Evolutionary conservation across 371 early-diverging fungal genomes (phyloP).

Genomic region (Coemansia linderi): DNA sequence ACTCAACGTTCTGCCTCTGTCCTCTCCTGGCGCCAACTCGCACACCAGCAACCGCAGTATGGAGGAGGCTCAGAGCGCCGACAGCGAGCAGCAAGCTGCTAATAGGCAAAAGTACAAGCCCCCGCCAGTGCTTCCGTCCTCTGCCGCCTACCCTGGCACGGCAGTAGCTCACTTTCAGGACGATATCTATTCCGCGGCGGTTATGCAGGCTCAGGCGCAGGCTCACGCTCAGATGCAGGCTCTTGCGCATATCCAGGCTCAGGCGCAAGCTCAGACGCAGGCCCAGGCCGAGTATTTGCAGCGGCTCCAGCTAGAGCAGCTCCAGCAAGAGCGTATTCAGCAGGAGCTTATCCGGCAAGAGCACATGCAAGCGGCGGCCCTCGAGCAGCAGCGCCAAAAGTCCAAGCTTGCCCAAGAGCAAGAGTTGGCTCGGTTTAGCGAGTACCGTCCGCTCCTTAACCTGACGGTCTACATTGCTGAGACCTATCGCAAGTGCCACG

Average conservation of each 20-base stretch:
- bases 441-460: conserved; percentile 39
- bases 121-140: conserved; percentile 1
- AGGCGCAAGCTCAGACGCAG: conserved; percentile 31
- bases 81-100: not conserved
- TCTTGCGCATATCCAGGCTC: conserved; percentile 30
- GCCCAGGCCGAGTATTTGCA: conserved; percentile 37
- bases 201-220: conserved; percentile 4
- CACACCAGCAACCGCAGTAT: conserved; percentile 28
- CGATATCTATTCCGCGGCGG: not conserved
- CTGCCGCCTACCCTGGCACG: not conserved
- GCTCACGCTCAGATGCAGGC: conserved; percentile 30
- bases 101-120: conserved; percentile 5
- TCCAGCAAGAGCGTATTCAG: conserved; percentile 30
- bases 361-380: conserved; percentile 12
- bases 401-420: conserved; percentile 40
- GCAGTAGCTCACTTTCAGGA: conserved; percentile 5
- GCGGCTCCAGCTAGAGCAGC: conserved; percentile 15
- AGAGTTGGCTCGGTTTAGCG: conserved; percentile 40
- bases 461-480: conserved; percentile 66
- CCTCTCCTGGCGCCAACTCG: conserved; percentile 32
- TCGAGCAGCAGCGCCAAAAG: conserved; percentile 33
- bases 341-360: conserved; percentile 26
- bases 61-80: conserved; percentile 20
- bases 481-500: conserved; percentile 75
- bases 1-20: conserved; percentile 13